Base-by-base conservation (phyloP, 306 rosid genomes). In the Castanea mollissima region DNA sequence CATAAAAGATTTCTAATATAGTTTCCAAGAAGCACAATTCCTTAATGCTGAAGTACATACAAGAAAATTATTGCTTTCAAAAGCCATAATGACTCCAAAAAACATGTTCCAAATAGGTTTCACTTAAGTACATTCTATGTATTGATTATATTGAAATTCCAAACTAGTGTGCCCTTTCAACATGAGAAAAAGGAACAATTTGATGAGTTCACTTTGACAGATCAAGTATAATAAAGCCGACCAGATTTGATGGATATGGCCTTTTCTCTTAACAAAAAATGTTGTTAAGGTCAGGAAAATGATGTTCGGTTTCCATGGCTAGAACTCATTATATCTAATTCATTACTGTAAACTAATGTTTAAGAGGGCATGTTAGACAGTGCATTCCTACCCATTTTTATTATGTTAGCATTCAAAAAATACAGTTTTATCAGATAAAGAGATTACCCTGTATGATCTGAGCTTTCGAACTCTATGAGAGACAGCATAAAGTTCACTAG, bases 361-460 rank as follows among this genome's bases (percentile, higher is more conserved):
- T 20, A 16, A 27, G 19, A 1, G 29, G 34, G 71, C 60, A 72
- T 6, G n/a, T 73, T 49, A 49, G 54, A 49, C 54, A 49, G 5
- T 49, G 5, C 54, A 6, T 9, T 35, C 20, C 18, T 38, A 35
- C 15, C 35, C 55, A 38, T 25, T 67, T 35, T 19, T 19, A 35
- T 35, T 35, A 21, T 14, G 10, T 35, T 18, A 9, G 44, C 46
- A 67, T 67, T 19, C 72, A 67, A 67, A 18, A 35, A n/a, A 3
- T n/a, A 29, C 38, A n/a, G 16, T 59, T 20, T 59, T 3, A 21
- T 9, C 64, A 55, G 79, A 75, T 21, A 78, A 74, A 49, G 38
- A 52, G 55, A 79, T 49, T 83, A 93, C 99, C 98, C 75, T 91
- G 85, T 90, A 95, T 12, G 99, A 93, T 81, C 92, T 81, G 74